Evolutionary conservation across 2,329 filamentous ascomycete species (phyloP).

Genomic region (Penicillium polonicum): DNA sequence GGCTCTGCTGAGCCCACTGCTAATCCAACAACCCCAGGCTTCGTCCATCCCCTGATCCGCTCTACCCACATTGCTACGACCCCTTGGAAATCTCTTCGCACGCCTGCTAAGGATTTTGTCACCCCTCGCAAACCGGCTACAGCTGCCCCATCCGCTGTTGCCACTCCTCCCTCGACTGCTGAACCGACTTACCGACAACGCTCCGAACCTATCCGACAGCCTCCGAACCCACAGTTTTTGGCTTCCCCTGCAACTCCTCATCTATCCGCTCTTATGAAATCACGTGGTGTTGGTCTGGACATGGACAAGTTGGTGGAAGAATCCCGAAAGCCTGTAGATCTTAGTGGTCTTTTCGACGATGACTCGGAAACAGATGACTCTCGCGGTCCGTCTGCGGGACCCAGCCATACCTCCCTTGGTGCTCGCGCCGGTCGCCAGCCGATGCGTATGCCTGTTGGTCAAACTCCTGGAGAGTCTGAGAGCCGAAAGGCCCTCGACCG

Average conservation of each 20-base stretch:
- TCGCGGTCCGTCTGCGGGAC: conserved; percentile 12
- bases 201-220: conserved; percentile 22
- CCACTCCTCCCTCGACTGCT: conserved; percentile 25
- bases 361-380: conserved; percentile 39
- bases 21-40: conserved; percentile 44
- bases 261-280: conserved; percentile 64
- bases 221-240: conserved; percentile 46
- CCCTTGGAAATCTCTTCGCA: conserved; percentile 8
- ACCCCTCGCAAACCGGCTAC: conserved; percentile 24
- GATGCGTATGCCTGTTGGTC: conserved; percentile 56
- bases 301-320: conserved; percentile 59
- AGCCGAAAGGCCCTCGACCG: conserved; percentile 58
- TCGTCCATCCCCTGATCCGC: conserved; percentile 63
- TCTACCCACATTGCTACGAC: conserved; percentile 49
- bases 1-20: conserved; percentile 33
- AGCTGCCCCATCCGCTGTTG: conserved; percentile 19
- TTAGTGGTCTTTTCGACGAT: conserved; percentile 42
- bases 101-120: conserved; percentile 10
- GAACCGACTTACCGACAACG: conserved; percentile 9
- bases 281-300: conserved; percentile 61
- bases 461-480: conserved; percentile 47
- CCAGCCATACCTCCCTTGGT: conserved; percentile 19
- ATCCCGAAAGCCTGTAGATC: conserved; percentile 46
- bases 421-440: conserved; percentile 49
- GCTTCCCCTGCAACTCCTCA: conserved; percentile 62